Conservation (phyloP, 495 filamentous ascomycete genomes). For the Penicillium steckii region DNA sequence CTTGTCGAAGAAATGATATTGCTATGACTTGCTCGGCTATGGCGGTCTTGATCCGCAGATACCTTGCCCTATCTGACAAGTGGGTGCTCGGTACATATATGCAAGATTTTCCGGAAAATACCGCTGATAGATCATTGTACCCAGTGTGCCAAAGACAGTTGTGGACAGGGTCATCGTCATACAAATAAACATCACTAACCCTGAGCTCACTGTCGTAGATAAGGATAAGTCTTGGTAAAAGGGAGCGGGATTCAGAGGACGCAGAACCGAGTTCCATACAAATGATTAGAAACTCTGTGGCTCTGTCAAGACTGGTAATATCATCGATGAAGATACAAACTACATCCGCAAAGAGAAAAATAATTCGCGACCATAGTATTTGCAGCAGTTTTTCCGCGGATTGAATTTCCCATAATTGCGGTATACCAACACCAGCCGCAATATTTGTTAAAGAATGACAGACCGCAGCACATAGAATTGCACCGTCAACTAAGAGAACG, state of each 20-base stretch:
- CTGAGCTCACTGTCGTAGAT: neutral
- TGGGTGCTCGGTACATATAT: neutral
- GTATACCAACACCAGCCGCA: conserved; percentile 2
- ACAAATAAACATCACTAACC: neutral
- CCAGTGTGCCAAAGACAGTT: neutral
- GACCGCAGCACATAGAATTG: neutral
- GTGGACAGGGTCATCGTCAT: conserved; percentile 2
- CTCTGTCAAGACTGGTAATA: neutral
- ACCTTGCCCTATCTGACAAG: neutral
- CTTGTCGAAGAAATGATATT: neutral
- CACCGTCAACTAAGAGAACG: conserved; percentile 18
- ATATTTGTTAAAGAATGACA: neutral
- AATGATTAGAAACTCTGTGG: conserved; percentile 8
- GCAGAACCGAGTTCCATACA: conserved; percentile 9
- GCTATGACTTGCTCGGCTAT: neutral
- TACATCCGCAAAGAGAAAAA: conserved; percentile 25
- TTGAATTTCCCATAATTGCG: conserved; percentile 6
- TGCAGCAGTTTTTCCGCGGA: conserved; percentile 3
- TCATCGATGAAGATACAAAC: conserved; percentile 24
- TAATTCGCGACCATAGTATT: conserved; percentile 13
- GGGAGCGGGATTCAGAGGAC: neutral
- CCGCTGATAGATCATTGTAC: conserved; percentile 3
- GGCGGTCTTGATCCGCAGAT: neutral
- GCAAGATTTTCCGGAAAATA: neutral
- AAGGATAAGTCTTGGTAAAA: conserved; percentile 14